Evolutionary conservation across 139 green algal genomes (phyloP), one percentile per base, ranked within the genome.

Genomic region (Gonium pectorale): DNA sequence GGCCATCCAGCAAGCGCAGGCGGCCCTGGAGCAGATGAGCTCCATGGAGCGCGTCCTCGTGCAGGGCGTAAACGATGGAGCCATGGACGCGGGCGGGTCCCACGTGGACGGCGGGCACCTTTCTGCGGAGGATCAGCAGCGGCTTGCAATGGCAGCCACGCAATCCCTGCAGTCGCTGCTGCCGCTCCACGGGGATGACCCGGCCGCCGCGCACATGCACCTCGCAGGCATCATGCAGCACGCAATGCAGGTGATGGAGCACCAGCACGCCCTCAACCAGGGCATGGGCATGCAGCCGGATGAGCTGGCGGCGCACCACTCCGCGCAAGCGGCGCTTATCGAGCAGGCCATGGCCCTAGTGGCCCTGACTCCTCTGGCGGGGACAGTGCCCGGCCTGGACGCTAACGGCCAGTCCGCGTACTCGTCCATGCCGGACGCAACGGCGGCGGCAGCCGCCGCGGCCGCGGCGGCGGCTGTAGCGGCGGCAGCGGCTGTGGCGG

Each of bases 1-100:
- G 2, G 79, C 64, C 46, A 85, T 85, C 19, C 64, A 85, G 79
- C 79, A 85, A 27, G 79, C 79, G 33, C 79, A 78, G 79, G 64
- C 63, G 6, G 64, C 64, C 0, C 35, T 78, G 26, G 46, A 85
- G 38, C 74, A 82, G 22, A 73, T 73, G 67, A 38, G 67, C 40
- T 37, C 38, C 40, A 19, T 73, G 22, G 68, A 44, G 44, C 15
- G n/a, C n/a, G n/a, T n/a, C n/a, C n/a, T n/a, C n/a, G n/a, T n/a
- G n/a, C n/a, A n/a, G n/a, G n/a, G n/a, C n/a, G n/a, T n/a, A n/a
- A n/a, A n/a, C n/a, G n/a, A n/a, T n/a, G n/a, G n/a, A n/a, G n/a
- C n/a, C n/a, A n/a, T 80, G 51, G 72, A 80, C 37, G 70, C 49
- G 21, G 33, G 38, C 67, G 26, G 67, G 40, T 15, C 52, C 13